Evolutionary conservation across 1,284 basidiomycete species (phyloP).

Genomic region (Ceratobasidium sp.): DNA sequence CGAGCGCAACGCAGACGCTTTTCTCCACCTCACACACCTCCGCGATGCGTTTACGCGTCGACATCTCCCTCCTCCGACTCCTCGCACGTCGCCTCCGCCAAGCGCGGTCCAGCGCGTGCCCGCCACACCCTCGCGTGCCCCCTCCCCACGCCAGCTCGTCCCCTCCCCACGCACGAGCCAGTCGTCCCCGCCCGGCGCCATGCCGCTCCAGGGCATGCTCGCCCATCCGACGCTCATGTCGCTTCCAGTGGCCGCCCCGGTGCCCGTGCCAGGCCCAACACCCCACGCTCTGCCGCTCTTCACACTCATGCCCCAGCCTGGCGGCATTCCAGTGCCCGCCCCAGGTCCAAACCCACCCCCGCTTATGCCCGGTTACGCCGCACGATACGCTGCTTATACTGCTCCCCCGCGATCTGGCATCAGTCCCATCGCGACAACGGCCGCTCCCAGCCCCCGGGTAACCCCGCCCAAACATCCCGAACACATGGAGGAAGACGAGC

Average conservation of each 20-base stretch:
- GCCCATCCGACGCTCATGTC: constrained; percentile 39
- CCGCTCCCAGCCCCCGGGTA: constrained; percentile 11
- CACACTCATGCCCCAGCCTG: constrained; percentile 33
- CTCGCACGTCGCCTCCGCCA: constrained; percentile 14
- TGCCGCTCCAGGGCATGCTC: constrained; percentile 36
- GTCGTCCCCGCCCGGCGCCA: constrained; percentile 24
- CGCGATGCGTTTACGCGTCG: constrained; percentile 28
- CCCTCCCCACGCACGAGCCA: constrained; percentile 20
- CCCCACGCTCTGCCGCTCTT: constrained; percentile 34
- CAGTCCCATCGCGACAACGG: constrained; percentile 1
- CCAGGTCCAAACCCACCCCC: constrained; percentile 36
- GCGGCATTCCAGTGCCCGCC: constrained; percentile 37
- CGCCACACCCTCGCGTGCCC: constrained; percentile 27
- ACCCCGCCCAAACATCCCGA: constrained; percentile 24
- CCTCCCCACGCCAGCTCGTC: constrained; percentile 3
- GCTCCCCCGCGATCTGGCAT: constrained; percentile 2
- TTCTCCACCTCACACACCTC: constrained; percentile 11
- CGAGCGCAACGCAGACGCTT: constrained; percentile 31
- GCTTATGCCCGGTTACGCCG: constrained; percentile 32
- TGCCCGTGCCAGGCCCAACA: constrained; percentile 34
- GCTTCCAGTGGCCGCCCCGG: constrained; percentile 15
- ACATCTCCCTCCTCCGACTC: constrained; percentile 17
- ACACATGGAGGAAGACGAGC: constrained; percentile 25
- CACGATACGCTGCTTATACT: constrained; percentile 27
- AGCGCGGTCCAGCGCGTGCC: constrained; percentile 6